Conservation (phyloP, 371 early-diverging fungal species). For the Mortierella sp. region DNA sequence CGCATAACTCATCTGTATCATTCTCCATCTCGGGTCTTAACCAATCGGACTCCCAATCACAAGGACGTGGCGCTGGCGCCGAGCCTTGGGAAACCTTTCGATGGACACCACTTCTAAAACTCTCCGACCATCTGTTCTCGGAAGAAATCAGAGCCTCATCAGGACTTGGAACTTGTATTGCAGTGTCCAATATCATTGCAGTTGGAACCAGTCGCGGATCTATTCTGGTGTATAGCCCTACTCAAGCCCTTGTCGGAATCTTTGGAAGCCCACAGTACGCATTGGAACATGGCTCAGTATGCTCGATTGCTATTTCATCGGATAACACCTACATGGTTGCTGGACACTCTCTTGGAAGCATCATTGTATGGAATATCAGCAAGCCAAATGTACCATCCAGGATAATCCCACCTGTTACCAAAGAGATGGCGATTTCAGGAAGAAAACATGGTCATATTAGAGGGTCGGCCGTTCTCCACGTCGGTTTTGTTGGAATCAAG, state of each 20-base stretch:
- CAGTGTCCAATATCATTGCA: slow-evolving; percentile 62
- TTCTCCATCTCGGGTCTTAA: slow-evolving; percentile 40
- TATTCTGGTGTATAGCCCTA: slow-evolving; percentile 76
- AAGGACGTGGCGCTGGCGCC: slow-evolving; percentile 36
- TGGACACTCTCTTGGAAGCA: slow-evolving; percentile 78
- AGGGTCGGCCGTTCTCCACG: slow-evolving; percentile 74
- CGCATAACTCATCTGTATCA: slow-evolving; percentile 39
- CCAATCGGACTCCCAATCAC: slow-evolving; percentile 33
- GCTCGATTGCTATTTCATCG: slow-evolving; percentile 75
- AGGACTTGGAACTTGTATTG: slow-evolving; percentile 42
- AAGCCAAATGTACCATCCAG: slow-evolving; percentile 61
- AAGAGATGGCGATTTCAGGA: slow-evolving; percentile 55
- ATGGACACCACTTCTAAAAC: slow-evolving; percentile 76
- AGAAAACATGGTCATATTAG: slow-evolving; percentile 76
- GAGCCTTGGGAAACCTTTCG: slow-evolving; percentile 77
- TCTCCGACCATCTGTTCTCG: slow-evolving; percentile 76
- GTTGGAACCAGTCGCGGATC: slow-evolving; percentile 81
- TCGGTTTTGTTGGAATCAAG: slow-evolving; percentile 76
- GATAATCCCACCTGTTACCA: slow-evolving; percentile 63
- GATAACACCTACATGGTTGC: slow-evolving; percentile 75
- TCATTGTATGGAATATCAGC: slow-evolving; percentile 79
- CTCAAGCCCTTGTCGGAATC: slow-evolving; percentile 73
- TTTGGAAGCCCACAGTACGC: slow-evolving; percentile 59
- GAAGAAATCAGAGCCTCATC: slow-evolving; percentile 58
- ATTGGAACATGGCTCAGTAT: slow-evolving; percentile 76